Conservation (phyloP, 2,329 filamentous ascomycete genomes). For the Venturiaceae sp. region DNA sequence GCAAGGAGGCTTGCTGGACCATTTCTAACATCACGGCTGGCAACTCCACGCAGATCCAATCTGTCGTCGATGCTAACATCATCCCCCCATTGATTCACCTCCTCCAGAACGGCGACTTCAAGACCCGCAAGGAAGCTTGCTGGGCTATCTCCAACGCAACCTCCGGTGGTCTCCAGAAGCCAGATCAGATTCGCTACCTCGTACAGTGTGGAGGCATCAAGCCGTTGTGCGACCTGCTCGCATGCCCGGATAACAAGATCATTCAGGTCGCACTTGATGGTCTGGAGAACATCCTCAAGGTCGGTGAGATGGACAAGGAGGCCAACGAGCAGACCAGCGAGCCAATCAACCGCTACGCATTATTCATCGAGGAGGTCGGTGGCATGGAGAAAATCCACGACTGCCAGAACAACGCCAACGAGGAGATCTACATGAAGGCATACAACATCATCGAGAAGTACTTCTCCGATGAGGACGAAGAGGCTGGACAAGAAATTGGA, state of each 20-base stretch:
- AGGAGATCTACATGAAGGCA: slow-evolving; percentile 99
- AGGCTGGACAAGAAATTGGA: slow-evolving; percentile 56
- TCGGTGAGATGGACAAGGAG: slow-evolving; percentile 97
- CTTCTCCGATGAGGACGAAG: slow-evolving; percentile 96
- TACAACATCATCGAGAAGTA: slow-evolving; percentile 99
- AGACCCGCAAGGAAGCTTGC: slow-evolving; percentile 98
- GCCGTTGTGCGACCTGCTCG: slow-evolving; percentile 87
- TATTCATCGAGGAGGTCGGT: slow-evolving; percentile 97
- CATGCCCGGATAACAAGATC: slow-evolving; percentile 99
- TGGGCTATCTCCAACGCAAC: slow-evolving; percentile 99
- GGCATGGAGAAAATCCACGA: slow-evolving; percentile 99
- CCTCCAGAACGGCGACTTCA: slow-evolving; percentile 92
- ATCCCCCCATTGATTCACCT: slow-evolving; percentile 94
- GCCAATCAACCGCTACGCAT: slow-evolving; percentile 85
- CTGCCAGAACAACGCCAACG: slow-evolving; percentile 99
- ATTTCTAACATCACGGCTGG: slow-evolving; percentile 98
- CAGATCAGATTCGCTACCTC: slow-evolving; percentile 94
- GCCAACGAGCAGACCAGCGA: slow-evolving; percentile 61
- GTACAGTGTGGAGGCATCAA: slow-evolving; percentile 93
- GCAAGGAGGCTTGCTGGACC: slow-evolving; percentile 99
- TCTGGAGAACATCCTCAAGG: slow-evolving; percentile 98
- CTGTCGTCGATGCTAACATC: slow-evolving; percentile 93
- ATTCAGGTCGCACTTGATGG: slow-evolving; percentile 97
- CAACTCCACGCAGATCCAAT: slow-evolving; percentile 95
- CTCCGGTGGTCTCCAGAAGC: slow-evolving; percentile 94